phyloP scores from a whole-genome alignment of 2,329 filamentous ascomycete genomes.

The Chaetomium sp. region DNA sequence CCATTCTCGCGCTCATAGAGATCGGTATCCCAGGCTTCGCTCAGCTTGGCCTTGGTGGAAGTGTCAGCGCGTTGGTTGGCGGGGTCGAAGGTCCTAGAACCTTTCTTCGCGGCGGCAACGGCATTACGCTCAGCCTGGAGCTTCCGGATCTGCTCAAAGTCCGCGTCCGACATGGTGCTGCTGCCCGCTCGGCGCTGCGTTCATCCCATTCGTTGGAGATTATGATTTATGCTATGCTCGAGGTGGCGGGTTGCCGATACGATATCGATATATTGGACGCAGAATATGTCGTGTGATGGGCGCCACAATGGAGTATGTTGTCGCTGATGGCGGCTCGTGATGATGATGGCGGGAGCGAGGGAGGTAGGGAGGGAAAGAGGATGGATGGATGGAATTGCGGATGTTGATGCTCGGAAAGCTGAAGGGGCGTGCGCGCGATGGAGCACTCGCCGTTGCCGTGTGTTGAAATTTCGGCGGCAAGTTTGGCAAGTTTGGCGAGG shows the following conservation, averaged over 20 bases:
- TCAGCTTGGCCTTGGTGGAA: slow-evolving; percentile 88
- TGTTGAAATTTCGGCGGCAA: slow-evolving; percentile 31
- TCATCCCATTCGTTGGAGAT: slow-evolving; percentile 30
- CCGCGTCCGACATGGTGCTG: slow-evolving; percentile 67
- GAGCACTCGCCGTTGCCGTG: slow-evolving; percentile 21
- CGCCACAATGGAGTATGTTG: not conserved
- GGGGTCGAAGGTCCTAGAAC: slow-evolving; percentile 76
- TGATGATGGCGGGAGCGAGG: slow-evolving; percentile 2
- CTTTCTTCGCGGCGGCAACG: slow-evolving; percentile 74
- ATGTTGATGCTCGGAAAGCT: slow-evolving; percentile 16
- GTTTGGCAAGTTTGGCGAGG: slow-evolving; percentile 12
- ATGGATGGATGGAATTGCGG: not conserved
- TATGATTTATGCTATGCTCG: not conserved
- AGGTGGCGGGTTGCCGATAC: not conserved
- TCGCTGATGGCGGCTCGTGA: slow-evolving; percentile 17
- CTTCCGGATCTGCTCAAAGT: slow-evolving; percentile 84
- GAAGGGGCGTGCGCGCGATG: slow-evolving; percentile 25
- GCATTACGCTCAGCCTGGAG: slow-evolving; percentile 93
- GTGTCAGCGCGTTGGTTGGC: slow-evolving; percentile 79
- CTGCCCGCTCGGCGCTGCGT: slow-evolving; percentile 27
- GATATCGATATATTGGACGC: not conserved
- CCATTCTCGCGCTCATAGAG: slow-evolving; percentile 76
- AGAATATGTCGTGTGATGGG: not conserved
- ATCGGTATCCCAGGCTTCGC: slow-evolving; percentile 82
- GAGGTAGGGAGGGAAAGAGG: not conserved